These are phyloP conservation scores for Tetrapyrgos nigripes DNA, from an alignment of 1,284 basidiomycete species.

Conservation along the genomic window DNA sequence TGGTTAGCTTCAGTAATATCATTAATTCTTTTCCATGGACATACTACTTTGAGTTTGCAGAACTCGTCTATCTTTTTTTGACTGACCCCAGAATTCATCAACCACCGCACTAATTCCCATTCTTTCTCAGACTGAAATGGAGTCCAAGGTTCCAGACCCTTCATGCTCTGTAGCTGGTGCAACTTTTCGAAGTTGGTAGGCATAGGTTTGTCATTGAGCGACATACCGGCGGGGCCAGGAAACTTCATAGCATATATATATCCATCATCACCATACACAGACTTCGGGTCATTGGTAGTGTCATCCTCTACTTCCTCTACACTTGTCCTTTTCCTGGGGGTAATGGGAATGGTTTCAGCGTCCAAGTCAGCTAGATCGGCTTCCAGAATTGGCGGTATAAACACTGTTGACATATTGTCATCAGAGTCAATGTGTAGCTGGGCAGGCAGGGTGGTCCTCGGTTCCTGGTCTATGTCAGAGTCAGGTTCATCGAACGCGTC, in stretches of 20 bases:
- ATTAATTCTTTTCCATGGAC: neutral
- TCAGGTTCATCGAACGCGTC: neutral
- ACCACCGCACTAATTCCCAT: conserved; percentile 38
- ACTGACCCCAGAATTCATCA: conserved; percentile 33
- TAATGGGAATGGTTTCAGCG: neutral
- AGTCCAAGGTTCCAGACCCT: conserved; percentile 16
- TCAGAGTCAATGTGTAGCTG: too few species aligned
- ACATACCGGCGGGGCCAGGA: neutral
- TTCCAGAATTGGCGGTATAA: too few species aligned
- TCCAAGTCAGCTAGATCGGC: too few species aligned
- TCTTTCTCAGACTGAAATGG: conserved; percentile 33
- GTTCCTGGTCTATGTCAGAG: neutral
- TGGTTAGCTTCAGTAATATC: too few species aligned
- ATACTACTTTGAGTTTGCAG: conserved; percentile 38
- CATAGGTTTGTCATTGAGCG: neutral
- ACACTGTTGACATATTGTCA: too few species aligned
- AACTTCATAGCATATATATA: neutral
- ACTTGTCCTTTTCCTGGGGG: neutral
- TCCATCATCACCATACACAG: neutral
- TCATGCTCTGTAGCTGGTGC: conserved; percentile 3
- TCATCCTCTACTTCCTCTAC: neutral
- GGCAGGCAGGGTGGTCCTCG: too few species aligned
- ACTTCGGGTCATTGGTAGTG: neutral
- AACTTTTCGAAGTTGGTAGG: too few species aligned
- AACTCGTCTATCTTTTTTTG: conserved; percentile 34